Evolutionary conservation across 208 protist species (phyloP), one percentile per base, ranked within the genome.

Genomic region (Novymonas esmeraldas): DNA sequence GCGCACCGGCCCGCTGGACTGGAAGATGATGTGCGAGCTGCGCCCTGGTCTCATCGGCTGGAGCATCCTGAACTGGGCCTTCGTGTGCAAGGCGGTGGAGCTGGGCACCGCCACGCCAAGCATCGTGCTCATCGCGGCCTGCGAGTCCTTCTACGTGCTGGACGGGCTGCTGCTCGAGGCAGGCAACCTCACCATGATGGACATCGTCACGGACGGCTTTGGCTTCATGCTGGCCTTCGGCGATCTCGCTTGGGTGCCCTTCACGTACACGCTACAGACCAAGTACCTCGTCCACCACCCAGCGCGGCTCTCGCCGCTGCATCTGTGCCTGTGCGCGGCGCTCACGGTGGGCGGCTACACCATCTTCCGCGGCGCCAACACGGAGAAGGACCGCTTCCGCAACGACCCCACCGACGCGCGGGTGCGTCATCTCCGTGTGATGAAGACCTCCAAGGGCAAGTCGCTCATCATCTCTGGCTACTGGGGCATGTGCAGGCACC

Each of bases 191-290:
- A 94, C 90, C n/a, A 99, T 98, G 75, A 97, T 98, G 84, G 98
- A 99, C 82, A 98, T 99, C 51, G 94, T 96, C 36, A 73, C 81
- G 28, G 98, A 99, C 54, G 92, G 97, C 42, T 98, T 98, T 62
- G 98, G 98, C 28, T 99, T 96, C 59, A 98, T 98, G 91, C 81
- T 99, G 20, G 92, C 87, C 77, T 99, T 97, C 56, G 97, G 98
- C 41, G 96, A 98, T 73, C 78, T 98, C 4, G 68, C 77, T 0
- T 99, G 97, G 97, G 87, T 99, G 13, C 96, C 97, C 14, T 98
- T 98, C 71, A 97, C 90, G 10, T 99, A 98, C 80, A 95, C 95
- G 6, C 79, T 98, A 31, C 95, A 99, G 76, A 84, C 85, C n/a
- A 91, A 89, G 69, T 99, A 97, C 69, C 79, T 94, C 42, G 68